Percentiles rank a stretch among this genome's conserved stretches.
These are phyloP conservation scores for Neurospora tetrasperma DNA, from an alignment of 495 filamentous ascomycete species.

Conservation along the genomic window DNA sequence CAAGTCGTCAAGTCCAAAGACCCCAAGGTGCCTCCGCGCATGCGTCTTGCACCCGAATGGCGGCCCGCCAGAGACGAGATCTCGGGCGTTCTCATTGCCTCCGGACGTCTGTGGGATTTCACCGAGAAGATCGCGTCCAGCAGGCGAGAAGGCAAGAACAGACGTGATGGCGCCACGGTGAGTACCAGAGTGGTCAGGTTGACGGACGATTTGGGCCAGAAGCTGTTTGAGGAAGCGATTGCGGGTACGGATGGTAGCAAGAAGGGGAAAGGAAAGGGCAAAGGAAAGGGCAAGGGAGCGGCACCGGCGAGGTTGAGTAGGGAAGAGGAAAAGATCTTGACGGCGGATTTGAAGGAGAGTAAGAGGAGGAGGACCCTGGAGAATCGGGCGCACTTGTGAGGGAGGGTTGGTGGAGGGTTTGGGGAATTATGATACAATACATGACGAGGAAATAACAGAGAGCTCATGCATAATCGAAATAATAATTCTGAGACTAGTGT, in stretches of 20 bases:
- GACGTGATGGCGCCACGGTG: conserved; percentile 84
- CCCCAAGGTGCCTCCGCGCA: conserved; percentile 41
- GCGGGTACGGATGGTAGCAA: background rate
- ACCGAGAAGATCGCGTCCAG: conserved; percentile 75
- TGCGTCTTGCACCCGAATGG: conserved; percentile 72
- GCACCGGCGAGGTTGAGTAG: conserved; percentile 26
- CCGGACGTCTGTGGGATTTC: conserved; percentile 80
- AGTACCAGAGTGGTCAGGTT: conserved; percentile 68
- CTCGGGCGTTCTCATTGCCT: conserved; percentile 50
- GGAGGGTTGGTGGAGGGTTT: background rate
- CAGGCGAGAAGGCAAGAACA: conserved; percentile 86
- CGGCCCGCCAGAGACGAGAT: conserved; percentile 51
- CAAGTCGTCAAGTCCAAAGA: conserved; percentile 56
- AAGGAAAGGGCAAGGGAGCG: conserved; percentile 21
- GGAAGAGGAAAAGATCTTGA: conserved; percentile 32
- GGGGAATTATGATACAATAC: background rate
- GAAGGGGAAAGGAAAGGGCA: conserved; percentile 8
- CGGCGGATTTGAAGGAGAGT: conserved; percentile 25
- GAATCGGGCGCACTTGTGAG: conserved; percentile 37
- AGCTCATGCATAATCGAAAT: background rate
- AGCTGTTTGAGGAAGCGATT: conserved; percentile 37
- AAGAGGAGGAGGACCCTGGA: conserved; percentile 33
- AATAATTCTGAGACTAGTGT: no score
- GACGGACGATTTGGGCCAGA: conserved; percentile 48
- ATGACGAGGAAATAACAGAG: background rate